These are phyloP conservation scores for Psilocybe cubensis DNA, from an alignment of 768 basidiomycete species.

Conservation along the genomic window DNA sequence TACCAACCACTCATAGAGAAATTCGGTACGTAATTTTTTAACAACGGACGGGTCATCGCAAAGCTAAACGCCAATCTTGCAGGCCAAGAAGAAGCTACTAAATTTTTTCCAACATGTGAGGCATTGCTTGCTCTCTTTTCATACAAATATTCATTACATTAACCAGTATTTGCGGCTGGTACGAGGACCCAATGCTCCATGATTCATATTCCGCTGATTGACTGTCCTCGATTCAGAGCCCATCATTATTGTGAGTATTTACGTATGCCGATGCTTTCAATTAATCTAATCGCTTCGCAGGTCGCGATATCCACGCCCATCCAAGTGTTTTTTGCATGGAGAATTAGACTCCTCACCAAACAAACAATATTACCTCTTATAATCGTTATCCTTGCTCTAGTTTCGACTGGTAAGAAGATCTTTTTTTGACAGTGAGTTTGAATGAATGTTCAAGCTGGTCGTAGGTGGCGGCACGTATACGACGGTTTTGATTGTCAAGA, in stretches of 20 bases:
- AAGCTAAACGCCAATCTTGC: background rate
- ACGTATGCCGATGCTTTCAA: background rate
- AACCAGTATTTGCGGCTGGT: slow-evolving; percentile 26
- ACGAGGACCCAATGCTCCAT: background rate
- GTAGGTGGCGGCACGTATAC: slow-evolving; percentile 49
- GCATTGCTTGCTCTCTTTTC: background rate
- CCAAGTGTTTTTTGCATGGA: slow-evolving; percentile 50
- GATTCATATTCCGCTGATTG: background rate
- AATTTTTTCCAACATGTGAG: slow-evolving; percentile 38
- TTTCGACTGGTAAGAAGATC: slow-evolving; percentile 34
- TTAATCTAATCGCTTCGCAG: slow-evolving; percentile 18
- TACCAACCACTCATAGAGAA: slow-evolving; percentile 49
- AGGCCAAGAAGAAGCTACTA: slow-evolving; percentile 37
- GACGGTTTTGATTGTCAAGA: slow-evolving; percentile 31
- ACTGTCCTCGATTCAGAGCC: slow-evolving; percentile 29
- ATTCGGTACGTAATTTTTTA: slow-evolving; percentile 32
- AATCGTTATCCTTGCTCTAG: slow-evolving; percentile 36
- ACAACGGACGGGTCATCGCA: background rate
- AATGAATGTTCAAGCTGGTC: background rate
- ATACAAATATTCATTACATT: background rate
- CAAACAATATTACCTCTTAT: slow-evolving; percentile 34
- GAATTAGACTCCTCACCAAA: slow-evolving; percentile 44
- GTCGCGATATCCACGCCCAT: slow-evolving; percentile 50
- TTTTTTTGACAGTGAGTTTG: background rate
- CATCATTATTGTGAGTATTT: slow-evolving; percentile 30